These are phyloP conservation scores for Firmiana major DNA, from an alignment of 345 rosid genomes.

Conservation along the genomic window DNA sequence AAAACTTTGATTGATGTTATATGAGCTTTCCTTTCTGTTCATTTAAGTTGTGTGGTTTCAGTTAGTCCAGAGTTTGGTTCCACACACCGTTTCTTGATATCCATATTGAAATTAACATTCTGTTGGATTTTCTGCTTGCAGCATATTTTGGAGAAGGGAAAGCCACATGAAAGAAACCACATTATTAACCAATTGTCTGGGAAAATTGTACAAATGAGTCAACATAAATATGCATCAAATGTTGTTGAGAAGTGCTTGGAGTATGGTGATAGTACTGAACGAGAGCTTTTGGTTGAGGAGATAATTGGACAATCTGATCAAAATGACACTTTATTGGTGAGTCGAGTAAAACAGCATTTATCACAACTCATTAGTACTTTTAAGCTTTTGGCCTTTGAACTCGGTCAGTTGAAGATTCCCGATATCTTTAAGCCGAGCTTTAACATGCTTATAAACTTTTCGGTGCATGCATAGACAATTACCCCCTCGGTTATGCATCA, in stretches of 20 bases:
- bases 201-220: constrained; percentile 85
- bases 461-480: neutral
- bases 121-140: constrained; percentile 30
- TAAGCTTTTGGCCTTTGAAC: neutral
- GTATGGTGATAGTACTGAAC: constrained; percentile 62
- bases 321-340: constrained; percentile 82
- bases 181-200: constrained; percentile 79
- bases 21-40: neutral
- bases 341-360: constrained; percentile 11
- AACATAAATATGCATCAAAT: constrained; percentile 96
- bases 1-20: neutral
- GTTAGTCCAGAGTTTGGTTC: neutral
- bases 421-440: neutral
- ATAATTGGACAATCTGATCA: constrained; percentile 68
- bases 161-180: constrained; percentile 61
- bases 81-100: neutral
- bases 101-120: neutral
- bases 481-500: neutral
- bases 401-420: neutral
- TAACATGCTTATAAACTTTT: neutral
- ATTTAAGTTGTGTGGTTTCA: neutral
- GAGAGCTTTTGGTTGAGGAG: constrained; percentile 80
- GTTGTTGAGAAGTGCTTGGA: constrained; percentile 96
- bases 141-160: constrained; percentile 96
- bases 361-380: neutral